Percentiles rank a stretch among this genome's conserved stretches.
Conservation (phyloP, 208 protist species). For the Crithidia bombi region DNA sequence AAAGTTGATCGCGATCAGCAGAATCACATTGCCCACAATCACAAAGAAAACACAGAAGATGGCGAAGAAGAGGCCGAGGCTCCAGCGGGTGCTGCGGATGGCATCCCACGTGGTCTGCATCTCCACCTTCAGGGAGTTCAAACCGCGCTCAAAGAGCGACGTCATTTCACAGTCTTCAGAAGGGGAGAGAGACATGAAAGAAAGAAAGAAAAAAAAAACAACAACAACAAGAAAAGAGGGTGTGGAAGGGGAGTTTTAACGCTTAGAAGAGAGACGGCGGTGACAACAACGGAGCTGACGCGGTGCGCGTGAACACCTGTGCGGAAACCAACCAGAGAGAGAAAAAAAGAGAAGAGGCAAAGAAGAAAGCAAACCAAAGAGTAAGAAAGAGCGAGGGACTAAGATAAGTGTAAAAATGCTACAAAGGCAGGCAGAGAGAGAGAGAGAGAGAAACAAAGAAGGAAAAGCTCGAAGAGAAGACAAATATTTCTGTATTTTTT, state of each 20-base stretch:
- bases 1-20: constrained; percentile 82
- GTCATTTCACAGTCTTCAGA: not conserved
- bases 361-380: not conserved
- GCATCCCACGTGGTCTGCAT: constrained; percentile 33
- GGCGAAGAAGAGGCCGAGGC: constrained; percentile 54
- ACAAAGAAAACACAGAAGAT: constrained; percentile 68
- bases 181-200: constrained; percentile 2
- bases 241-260: not conserved
- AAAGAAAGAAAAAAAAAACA: not conserved
- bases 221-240: not conserved
- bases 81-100: constrained; percentile 41
- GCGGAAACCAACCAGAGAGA: not conserved
- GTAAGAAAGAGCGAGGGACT: not conserved
- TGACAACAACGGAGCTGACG: not conserved
- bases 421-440: not conserved
- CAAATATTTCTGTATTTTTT: too few relatives aligned
- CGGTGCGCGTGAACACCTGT: not conserved
- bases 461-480: not conserved
- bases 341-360: constrained; percentile 1
- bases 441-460: not conserved
- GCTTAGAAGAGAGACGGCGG: not conserved
- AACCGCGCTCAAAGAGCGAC: constrained; percentile 9
- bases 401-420: not conserved
- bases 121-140: constrained; percentile 38
- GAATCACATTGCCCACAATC: constrained; percentile 78